A percentile compares a stretch with the other conserved stretches of the same genome.
phyloP scores from a whole-genome alignment of 202 grass and related monocot species.

The Sporobolus alterniflorus region DNA sequence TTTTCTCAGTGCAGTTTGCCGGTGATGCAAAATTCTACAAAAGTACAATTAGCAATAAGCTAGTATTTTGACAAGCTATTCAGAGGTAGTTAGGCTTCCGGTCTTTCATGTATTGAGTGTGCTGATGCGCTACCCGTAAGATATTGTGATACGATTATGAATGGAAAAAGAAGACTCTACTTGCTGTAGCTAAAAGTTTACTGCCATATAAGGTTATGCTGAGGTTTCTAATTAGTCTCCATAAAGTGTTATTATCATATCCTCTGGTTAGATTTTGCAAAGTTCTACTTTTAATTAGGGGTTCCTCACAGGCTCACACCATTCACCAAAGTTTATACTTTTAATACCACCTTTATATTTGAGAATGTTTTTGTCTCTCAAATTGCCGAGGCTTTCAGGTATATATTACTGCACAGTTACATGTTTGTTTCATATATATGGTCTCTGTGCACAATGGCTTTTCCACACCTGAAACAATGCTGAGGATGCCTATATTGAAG shows the following conservation, averaged over 20 bases:
- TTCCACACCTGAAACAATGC: background rate
- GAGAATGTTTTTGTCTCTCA: constrained; percentile 13
- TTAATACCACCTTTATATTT: background rate
- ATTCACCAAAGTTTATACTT: background rate
- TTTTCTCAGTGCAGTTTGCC: background rate
- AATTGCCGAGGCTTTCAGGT: background rate
- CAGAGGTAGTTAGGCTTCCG: background rate
- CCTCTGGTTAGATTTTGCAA: background rate
- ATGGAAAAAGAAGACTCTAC: background rate
- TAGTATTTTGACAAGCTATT: background rate
- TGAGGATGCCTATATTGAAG: background rate
- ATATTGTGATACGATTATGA: constrained; percentile 12
- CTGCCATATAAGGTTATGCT: background rate
- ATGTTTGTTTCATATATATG: background rate
- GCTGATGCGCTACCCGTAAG: background rate
- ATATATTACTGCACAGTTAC: background rate
- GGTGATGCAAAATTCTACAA: background rate
- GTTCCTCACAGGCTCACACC: background rate
- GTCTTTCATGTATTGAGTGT: background rate
- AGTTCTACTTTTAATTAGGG: background rate
- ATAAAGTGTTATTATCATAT: background rate
- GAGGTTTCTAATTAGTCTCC: background rate
- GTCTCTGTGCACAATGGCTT: background rate
- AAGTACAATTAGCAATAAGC: background rate
- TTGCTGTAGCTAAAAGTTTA: constrained; percentile 1